Evolutionary conservation across 345 rosid genomes (phyloP).

Genomic region (Boechera retrofracta): DNA sequence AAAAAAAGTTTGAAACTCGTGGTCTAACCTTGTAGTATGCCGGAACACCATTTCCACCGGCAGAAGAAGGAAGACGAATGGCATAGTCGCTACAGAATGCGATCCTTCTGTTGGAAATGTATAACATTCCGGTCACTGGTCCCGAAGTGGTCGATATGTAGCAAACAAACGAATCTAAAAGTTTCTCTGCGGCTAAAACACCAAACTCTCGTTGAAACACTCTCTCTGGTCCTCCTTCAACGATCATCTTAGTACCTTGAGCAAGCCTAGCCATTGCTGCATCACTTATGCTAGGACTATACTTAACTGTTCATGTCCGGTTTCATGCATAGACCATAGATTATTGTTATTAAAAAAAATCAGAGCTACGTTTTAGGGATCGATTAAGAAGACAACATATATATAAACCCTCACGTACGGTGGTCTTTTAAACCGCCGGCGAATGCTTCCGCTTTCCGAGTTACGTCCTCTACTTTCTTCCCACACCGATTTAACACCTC

Average conservation of each 20-base stretch:
- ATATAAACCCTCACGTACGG: slow-evolving; percentile 41
- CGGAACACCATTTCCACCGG: slow-evolving; percentile 43
- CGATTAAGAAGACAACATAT: background rate
- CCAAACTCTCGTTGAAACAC: slow-evolving; percentile 72
- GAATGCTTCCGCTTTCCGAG: slow-evolving; percentile 61
- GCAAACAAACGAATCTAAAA: slow-evolving; percentile 72
- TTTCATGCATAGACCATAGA: background rate
- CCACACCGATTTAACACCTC: slow-evolving; percentile 65
- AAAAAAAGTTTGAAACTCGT: background rate
- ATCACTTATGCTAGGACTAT: slow-evolving; percentile 67
- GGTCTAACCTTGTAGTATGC: slow-evolving; percentile 70
- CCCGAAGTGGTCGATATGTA: slow-evolving; percentile 76
- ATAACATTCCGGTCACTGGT: slow-evolving; percentile 77
- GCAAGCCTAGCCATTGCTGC: slow-evolving; percentile 86
- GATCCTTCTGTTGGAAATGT: slow-evolving; percentile 62
- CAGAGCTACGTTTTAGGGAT: background rate
- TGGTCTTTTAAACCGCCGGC: slow-evolving; percentile 71
- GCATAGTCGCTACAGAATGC: slow-evolving; percentile 77
- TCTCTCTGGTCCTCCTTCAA: slow-evolving; percentile 82
- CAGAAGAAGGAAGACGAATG: slow-evolving; percentile 52
- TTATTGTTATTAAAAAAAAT: background rate
- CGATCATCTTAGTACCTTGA: slow-evolving; percentile 71
- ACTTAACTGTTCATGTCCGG: slow-evolving; percentile 57
- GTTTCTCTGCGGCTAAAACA: slow-evolving; percentile 60
- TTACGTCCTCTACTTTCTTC: slow-evolving; percentile 60